These are phyloP conservation scores for Phytophthora megakarya DNA, from an alignment of 352 stramenopile genomes.

Conservation along the genomic window DNA sequence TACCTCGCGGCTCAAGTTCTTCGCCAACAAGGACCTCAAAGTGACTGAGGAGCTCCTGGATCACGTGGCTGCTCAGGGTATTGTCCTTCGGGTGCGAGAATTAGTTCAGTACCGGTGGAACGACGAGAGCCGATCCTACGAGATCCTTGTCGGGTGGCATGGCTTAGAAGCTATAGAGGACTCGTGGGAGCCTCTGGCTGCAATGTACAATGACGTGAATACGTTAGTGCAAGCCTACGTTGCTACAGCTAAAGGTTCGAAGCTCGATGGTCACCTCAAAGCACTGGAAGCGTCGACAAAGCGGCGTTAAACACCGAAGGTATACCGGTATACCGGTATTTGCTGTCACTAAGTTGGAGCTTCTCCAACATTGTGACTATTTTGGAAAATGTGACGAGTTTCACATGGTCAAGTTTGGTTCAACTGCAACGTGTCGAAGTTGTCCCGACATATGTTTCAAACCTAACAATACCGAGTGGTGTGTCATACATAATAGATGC, in stretches of 20 bases:
- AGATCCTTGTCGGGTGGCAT: slow-evolving; percentile 18
- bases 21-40: slow-evolving; percentile 14
- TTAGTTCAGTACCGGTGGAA: slow-evolving; percentile 18
- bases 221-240: slow-evolving; percentile 13
- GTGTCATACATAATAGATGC: too few species aligned
- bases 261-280: slow-evolving; percentile 7
- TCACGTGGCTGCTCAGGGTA: slow-evolving; percentile 21
- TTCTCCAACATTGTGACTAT: too few species aligned
- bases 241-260: slow-evolving; percentile 5
- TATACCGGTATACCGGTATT: too few species aligned
- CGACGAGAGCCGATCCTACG: slow-evolving; percentile 9
- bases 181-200: slow-evolving; percentile 20
- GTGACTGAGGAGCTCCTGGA: slow-evolving; percentile 17
- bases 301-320: too few species aligned
- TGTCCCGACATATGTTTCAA: too few species aligned
- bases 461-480: too few species aligned
- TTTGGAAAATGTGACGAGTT: too few species aligned
- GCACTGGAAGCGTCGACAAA: background rate
- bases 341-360: too few species aligned
- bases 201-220: slow-evolving; percentile 16
- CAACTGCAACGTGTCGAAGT: too few species aligned
- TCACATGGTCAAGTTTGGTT: too few species aligned
- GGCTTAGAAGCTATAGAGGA: slow-evolving; percentile 26
- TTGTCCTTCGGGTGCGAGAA: slow-evolving; percentile 9
- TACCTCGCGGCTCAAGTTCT: slow-evolving; percentile 25